Base-by-base conservation (phyloP, 192 early-diverging fungal species). In the Umbelopsis sp. region DNA sequence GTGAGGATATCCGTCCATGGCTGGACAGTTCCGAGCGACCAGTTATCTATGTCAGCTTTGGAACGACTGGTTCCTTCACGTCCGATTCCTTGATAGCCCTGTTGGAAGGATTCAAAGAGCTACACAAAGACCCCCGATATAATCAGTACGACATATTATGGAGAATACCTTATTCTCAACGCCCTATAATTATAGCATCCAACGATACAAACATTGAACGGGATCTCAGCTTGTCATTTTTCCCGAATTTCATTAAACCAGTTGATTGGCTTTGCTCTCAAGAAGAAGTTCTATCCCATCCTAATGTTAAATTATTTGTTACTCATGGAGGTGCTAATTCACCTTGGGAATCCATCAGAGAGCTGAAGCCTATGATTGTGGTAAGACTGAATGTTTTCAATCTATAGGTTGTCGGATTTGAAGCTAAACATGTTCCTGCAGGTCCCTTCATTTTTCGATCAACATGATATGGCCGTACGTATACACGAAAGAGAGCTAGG, bases 161-260 rank as follows among this genome's bases (percentile, higher is more conserved):
- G 55, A 61, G 55, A 61, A 61, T 61, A n/a, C 55, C 55, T 35
- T 35, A 61, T 35, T 61, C 55, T 35, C 55, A 61, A 33, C 55
- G 55, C 6, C 55, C 55, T 3, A 2, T 61, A 8, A 61, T 61
- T 61, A 25, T 61, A 16, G 27, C 55, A 12, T 18, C 11, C 0
- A 61, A 61, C 18, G 6, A 25, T n/a, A 61, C 27, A 16, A 30
- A 15, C 3, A 15, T 30, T 25, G 25, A 25, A 4, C 55, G 33
- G 33, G 55, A 61, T 37, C 30, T 61, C 3, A 61, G 55, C 30
- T 30, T 61, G 12, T 35, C 27, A 12, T 61, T 35, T 25, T 61
- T 61, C 55, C 55, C 55, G 1, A 35, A 61, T 11, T 61, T 27
- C 55, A 61, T 61, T 16, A 25, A 35, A 35, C 3, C 55, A 7